These are phyloP conservation scores for Mycena epipterygia DNA, from an alignment of 768 basidiomycete genomes.

Conservation along the genomic window DNA sequence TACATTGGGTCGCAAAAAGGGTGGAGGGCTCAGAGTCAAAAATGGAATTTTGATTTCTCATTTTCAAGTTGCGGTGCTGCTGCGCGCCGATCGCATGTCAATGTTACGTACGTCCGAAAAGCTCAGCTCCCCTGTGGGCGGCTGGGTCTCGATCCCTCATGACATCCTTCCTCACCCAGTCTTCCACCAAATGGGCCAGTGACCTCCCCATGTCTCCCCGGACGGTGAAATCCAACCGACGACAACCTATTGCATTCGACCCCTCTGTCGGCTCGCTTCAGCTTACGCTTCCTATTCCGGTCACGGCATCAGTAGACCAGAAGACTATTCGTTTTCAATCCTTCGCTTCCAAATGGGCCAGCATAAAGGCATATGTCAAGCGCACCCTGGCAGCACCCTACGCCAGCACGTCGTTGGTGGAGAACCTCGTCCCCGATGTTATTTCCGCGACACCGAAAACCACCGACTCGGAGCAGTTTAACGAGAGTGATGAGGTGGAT, in stretches of 20 bases:
- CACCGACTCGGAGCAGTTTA: not conserved
- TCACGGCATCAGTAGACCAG: not conserved
- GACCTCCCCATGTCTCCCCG: conserved; percentile 23
- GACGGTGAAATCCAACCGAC: not conserved
- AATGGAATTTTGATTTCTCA: too few relatives aligned
- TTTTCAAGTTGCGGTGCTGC: too few relatives aligned
- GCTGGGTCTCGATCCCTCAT: not conserved
- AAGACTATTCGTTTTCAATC: conserved; percentile 2
- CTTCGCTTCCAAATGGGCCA: conserved; percentile 7
- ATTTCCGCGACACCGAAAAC: conserved; percentile 5
- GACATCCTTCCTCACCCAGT: not conserved
- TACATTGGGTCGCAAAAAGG: too few relatives aligned
- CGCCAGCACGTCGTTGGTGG: conserved; percentile 18
- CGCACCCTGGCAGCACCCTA: conserved; percentile 30
- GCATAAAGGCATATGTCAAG: conserved; percentile 18
- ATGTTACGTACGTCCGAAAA: too few relatives aligned
- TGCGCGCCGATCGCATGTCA: too few relatives aligned
- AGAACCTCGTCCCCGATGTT: conserved; percentile 3
- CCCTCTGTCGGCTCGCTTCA: not conserved
- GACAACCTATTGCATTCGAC: conserved; percentile 8
- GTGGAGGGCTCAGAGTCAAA: too few relatives aligned
- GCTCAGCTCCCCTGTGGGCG: too few relatives aligned
- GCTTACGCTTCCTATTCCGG: conserved; percentile 29
- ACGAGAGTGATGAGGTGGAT: conserved; percentile 56
- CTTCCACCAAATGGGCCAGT: conserved; percentile 18